A percentile compares a stretch with the other conserved stretches of the same genome.
Evolutionary conservation across 2,329 filamentous ascomycete genomes (phyloP).

Genomic region (Mollisiaceae sp.): DNA sequence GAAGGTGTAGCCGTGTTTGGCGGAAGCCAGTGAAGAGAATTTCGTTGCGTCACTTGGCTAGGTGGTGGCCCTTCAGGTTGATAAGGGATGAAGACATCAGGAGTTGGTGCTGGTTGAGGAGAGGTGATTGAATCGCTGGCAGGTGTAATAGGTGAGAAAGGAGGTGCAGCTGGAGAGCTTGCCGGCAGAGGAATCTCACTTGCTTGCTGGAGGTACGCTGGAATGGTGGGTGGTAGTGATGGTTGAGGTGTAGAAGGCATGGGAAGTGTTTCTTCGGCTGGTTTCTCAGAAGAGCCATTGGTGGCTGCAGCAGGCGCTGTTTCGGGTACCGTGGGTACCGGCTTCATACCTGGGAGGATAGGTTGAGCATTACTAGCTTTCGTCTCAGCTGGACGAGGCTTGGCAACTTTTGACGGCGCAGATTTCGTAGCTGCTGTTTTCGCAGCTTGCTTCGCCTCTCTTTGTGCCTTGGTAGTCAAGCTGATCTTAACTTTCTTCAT

Average conservation of each 20-base stretch:
- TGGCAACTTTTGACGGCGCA: conserved; percentile 15
- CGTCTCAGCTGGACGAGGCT: conserved; percentile 13
- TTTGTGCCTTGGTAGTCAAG: conserved; percentile 59
- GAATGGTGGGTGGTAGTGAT: conserved; percentile 22
- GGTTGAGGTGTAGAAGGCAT: conserved; percentile 31
- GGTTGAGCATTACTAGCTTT: neutral
- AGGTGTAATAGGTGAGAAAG: conserved; percentile 3
- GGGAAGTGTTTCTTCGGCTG: conserved; percentile 15
- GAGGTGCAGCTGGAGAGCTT: conserved; percentile 33
- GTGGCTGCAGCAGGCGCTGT: neutral
- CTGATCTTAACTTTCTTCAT: conserved; percentile 70
- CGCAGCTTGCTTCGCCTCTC: conserved; percentile 49
- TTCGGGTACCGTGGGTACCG: neutral
- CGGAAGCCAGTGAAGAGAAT: conserved; percentile 57
- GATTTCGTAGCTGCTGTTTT: conserved; percentile 25
- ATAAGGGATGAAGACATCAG: conserved; percentile 57
- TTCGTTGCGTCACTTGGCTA: conserved; percentile 44
- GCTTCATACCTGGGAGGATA: neutral
- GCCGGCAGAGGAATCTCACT: conserved; percentile 33
- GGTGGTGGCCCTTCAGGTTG: conserved; percentile 59
- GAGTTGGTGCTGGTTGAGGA: conserved; percentile 1
- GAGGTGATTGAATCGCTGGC: conserved; percentile 8
- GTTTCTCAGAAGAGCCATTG: conserved; percentile 2
- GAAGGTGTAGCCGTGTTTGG: conserved; percentile 47
- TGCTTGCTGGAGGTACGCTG: conserved; percentile 30